phyloP scores from a whole-genome alignment of 441 rosid species.

The Melastoma candidum region DNA sequence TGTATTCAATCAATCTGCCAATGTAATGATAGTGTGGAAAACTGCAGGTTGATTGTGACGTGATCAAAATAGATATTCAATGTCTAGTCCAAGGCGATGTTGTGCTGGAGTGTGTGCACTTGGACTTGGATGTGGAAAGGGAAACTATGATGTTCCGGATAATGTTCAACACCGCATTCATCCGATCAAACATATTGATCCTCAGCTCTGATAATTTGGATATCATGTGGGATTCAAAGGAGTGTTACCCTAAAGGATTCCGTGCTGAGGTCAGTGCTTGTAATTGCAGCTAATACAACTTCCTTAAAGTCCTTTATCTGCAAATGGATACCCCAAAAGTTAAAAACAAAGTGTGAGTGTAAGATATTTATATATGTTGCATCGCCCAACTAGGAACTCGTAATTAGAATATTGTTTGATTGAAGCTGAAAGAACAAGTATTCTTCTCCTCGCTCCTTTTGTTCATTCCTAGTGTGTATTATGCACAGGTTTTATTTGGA shows the following conservation, averaged over 20 bases:
- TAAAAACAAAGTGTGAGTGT: not conserved
- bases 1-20: not conserved
- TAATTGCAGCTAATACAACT: not conserved
- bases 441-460: not conserved
- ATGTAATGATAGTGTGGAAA: not conserved
- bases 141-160: constrained; percentile 98
- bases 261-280: constrained; percentile 66
- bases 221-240: constrained; percentile 92
- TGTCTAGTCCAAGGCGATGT: constrained; percentile 97
- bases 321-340: not conserved
- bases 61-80: constrained; percentile 88
- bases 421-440: constrained; percentile 1
- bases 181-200: constrained; percentile 92
- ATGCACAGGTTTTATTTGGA: constrained; percentile 77
- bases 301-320: not conserved
- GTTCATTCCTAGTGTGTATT: not conserved
- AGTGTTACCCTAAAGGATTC: constrained; percentile 82
- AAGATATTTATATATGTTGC: not conserved
- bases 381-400: too few relatives aligned
- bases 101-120: constrained; percentile 89
- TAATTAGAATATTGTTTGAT: too few relatives aligned
- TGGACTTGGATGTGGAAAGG: constrained; percentile 82
- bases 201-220: constrained; percentile 90
- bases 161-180: constrained; percentile 94
- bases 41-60: constrained; percentile 86